Evolutionary conservation across 257 asterid genomes (phyloP).

Genomic region (Orobanche coerulescens): DNA sequence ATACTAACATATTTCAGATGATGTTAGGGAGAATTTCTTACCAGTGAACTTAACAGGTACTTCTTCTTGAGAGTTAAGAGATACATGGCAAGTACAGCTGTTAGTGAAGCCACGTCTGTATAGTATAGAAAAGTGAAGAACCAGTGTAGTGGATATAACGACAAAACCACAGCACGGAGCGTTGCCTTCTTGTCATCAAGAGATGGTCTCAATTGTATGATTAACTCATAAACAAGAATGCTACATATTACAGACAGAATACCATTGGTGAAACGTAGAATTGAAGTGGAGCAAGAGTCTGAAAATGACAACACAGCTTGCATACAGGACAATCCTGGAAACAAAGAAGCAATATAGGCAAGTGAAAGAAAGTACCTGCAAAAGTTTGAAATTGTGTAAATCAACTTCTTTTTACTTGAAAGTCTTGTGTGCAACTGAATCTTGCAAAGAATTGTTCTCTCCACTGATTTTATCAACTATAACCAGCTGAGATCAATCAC

Average conservation of each 20-base stretch:
- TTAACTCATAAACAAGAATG: constrained; percentile 58
- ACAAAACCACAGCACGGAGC: constrained; percentile 50
- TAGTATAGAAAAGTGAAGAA: constrained; percentile 83
- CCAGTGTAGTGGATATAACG: constrained; percentile 94
- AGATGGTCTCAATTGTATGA: constrained; percentile 57
- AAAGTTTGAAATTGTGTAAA: constrained; percentile 29
- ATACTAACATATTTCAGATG: background rate
- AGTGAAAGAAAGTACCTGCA: constrained; percentile 97
- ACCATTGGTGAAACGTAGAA: constrained; percentile 71
- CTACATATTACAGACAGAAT: constrained; percentile 68
- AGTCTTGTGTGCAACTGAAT: background rate
- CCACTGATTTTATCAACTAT: background rate
- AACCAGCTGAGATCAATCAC: constrained; percentile 8
- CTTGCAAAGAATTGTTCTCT: background rate
- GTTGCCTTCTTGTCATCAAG: constrained; percentile 69
- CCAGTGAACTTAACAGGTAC: constrained; percentile 72
- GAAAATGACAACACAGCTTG: constrained; percentile 45
- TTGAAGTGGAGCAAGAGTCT: constrained; percentile 57
- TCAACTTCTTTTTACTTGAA: constrained; percentile 29
- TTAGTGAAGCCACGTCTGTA: constrained; percentile 87
- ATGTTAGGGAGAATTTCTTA: constrained; percentile 29
- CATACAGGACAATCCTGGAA: constrained; percentile 56
- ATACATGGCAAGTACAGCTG: constrained; percentile 80
- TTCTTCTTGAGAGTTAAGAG: constrained; percentile 64
- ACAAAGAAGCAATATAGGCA: constrained; percentile 85